A percentile compares a stretch with the other conserved stretches of the same genome.
These are phyloP conservation scores for Solanum tarijense DNA, from an alignment of 257 asterid genomes.

Conservation along the genomic window DNA sequence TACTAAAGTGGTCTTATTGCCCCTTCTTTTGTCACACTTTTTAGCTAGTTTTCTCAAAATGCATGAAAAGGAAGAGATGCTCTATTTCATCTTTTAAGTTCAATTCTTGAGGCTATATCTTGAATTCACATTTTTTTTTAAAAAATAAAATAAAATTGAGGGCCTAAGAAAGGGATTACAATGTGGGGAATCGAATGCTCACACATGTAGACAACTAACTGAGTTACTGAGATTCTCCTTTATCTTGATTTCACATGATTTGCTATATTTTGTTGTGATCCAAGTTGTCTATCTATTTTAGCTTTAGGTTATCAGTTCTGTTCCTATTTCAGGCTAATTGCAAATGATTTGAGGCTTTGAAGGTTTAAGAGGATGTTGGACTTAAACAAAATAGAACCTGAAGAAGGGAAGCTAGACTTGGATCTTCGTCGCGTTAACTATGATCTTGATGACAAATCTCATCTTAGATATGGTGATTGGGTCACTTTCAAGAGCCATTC, in stretches of 20 bases:
- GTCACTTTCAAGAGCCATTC: slow-evolving; percentile 5
- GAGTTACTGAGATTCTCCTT: not conserved
- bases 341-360: slow-evolving; percentile 1
- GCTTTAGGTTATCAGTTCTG: not conserved
- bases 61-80: not conserved
- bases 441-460: slow-evolving; percentile 5
- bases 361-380: slow-evolving; percentile 21
- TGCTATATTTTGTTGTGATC: not conserved
- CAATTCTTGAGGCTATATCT: not conserved
- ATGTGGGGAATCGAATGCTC: not conserved
- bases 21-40: not conserved
- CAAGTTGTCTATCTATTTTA: not conserved
- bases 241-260: not conserved
- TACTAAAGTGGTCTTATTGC: not conserved
- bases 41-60: not conserved
- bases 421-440: not conserved
- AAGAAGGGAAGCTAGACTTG: slow-evolving; percentile 11
- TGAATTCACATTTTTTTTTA: too few relatives aligned
- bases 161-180: not conserved
- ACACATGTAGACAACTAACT: not conserved
- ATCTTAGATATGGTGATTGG: slow-evolving; percentile 5
- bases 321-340: not conserved
- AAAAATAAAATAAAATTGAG: not conserved
- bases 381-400: slow-evolving; percentile 8
- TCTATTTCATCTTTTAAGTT: not conserved